Evolutionary conservation across 108 stramenopile genomes (phyloP), one percentile per base, ranked within the genome.

Genomic region (Nitzschia inconspicua): DNA sequence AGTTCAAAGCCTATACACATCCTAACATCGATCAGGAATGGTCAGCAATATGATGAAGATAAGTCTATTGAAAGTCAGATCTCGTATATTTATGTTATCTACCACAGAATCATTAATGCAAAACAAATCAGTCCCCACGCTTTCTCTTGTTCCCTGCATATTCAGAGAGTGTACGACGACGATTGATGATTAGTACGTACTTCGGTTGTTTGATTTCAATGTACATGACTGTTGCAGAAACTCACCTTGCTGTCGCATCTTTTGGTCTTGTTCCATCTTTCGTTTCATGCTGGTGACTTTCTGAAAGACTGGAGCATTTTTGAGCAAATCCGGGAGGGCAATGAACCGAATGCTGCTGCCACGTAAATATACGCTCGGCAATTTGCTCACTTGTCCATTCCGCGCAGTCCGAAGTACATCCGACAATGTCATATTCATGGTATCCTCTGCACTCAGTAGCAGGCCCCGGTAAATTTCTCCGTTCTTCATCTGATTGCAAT

Each of bases 401-500:
- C 84, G 72, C 22, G 84, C 82, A 19, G 91, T 93, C 19, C 86
- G 81, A 41, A 93, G 56, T 7, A 89, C 91, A 43, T 93, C 91
- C 5, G 86, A 82, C 6, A 93, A 44, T 22, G 76, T 84, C 74
- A 93, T 79, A 70, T 98, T 98, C 97, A 98, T 98, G 4, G 97
- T 96, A 54, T 98, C 97, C 65, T 98, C 97, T 7, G 97, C 91
- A 52, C 90, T 88, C 34, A 93, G 39, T 42, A 98, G 72, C n/a
- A 92, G 68, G 22, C 97, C 97, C 57, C 97, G 61, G 66, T 95
- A 98, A 35, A 96, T 92, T 82, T 98, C 97, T 26, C 97, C 97
- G 61, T 91, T 94, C 66, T 96, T 98, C 85, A 91, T 80, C 84
- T 87, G 29, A 5, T 16, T 39, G 20, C 37, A 27, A 39, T 37